phyloP scores from a whole-genome alignment of 345 rosid genomes.

The rapeseed (Brassica napus) region DNA sequence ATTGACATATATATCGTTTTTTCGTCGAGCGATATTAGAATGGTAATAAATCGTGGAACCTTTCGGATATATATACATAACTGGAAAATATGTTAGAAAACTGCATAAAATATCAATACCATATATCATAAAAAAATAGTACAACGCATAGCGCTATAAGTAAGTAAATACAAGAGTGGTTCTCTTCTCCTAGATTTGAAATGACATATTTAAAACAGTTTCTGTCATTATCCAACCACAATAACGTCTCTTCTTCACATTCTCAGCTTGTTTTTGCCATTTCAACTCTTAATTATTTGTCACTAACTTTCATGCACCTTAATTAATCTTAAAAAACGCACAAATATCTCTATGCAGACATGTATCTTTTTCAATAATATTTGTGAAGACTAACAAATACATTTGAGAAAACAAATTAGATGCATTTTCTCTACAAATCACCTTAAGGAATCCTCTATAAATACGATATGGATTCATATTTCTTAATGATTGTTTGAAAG shows the following conservation, averaged over 20 bases:
- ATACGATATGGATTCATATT: neutral
- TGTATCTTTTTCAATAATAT: neutral
- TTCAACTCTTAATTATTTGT: constrained; percentile 26
- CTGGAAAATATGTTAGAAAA: neutral
- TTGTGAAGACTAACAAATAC: neutral
- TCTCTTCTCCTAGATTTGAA: constrained; percentile 1
- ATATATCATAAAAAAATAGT: neutral
- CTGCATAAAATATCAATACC: neutral
- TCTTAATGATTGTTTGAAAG: neutral
- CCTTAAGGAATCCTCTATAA: neutral
- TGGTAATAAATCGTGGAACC: neutral
- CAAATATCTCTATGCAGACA: constrained; percentile 8
- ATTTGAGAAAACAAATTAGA: neutral
- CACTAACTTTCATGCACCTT: constrained; percentile 40
- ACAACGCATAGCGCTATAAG: neutral
- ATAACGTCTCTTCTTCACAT: constrained; percentile 29
- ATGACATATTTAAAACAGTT: constrained; percentile 10
- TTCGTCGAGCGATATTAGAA: neutral
- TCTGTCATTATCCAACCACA: constrained; percentile 30
- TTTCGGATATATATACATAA: neutral
- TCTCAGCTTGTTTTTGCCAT: constrained; percentile 17
- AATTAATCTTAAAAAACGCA: constrained; percentile 24
- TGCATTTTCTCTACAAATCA: neutral
- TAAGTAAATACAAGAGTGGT: neutral
- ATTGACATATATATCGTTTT: neutral